Evolutionary conservation across 495 filamentous ascomycete genomes (phyloP), one percentile per base, ranked within the genome.

Genomic region (Melanomma pulvis-pyrius): DNA sequence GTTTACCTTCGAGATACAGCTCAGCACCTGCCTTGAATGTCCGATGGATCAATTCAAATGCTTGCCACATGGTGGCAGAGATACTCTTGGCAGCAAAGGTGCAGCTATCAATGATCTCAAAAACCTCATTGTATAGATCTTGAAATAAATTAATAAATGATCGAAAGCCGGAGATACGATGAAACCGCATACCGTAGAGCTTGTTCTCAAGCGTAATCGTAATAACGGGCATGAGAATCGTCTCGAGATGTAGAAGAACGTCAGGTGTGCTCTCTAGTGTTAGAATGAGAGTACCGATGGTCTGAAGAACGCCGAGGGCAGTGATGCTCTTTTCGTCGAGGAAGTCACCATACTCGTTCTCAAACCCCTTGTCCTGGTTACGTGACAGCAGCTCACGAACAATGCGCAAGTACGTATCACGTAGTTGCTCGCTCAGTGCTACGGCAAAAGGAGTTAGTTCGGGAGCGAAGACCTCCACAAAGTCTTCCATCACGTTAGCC

Each of bases 401-500:
- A 61, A 98, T 97, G 49, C 96, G 86, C 68, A 98, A 83, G 71
- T 98, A 98, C 0, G 94, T 98, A 74, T 98, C 94, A 28, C 93
- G 88, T 22, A 98, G 82, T 76, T 98, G 94, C 80, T 98, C 92
- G 71, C 92, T 96, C 44, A 98, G 82, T 6, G 96, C 93, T 17
- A 98, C 96, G n/a, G 94, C 94, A 73, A 98, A 98, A 8, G 94
- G 94, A 1, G 94, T 98, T 55, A 98, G 83, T 74, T 98, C 96
- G 1, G 90, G 80, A 19, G 94, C 93, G 76, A 98, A 98, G 0
- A 98, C 94, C 76, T 98, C 94, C 54, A 98, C 94, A 75, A 98
- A 98, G 71, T 98, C 96, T 75, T 98, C 94, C 94, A 97, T 97
- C n/a, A 97, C 92, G 70, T 96, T 96, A n/a, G 92, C 92, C 21